Evolutionary conservation across 768 basidiomycete genomes (phyloP).

Genomic region (Xerocomellus intermedius): DNA sequence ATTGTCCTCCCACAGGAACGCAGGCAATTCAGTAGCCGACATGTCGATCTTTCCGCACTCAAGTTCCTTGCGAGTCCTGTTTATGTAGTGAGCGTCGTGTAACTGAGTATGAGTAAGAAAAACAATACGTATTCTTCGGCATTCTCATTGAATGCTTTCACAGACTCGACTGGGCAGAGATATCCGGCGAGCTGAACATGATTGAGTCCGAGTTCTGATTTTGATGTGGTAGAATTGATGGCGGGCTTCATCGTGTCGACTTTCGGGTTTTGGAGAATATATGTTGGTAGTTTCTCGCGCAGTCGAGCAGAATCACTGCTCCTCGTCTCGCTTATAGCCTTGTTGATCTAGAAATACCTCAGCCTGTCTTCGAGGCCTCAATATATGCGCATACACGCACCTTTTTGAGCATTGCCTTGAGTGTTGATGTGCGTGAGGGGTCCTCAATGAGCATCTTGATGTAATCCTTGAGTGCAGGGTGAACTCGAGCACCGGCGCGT

Average conservation of each 20-base stretch:
- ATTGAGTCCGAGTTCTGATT: not conserved
- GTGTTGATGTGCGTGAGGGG: not conserved
- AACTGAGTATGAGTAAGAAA: too few species aligned
- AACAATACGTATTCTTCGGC: too few species aligned
- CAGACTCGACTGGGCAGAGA: too few species aligned
- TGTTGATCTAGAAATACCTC: too few species aligned
- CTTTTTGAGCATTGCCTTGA: not conserved
- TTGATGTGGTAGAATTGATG: not conserved
- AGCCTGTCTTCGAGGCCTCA: not conserved
- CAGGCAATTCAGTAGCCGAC: too few species aligned
- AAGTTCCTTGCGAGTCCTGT: too few species aligned
- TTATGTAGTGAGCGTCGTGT: too few species aligned
- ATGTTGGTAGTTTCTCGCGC: not conserved
- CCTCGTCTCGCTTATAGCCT: not conserved
- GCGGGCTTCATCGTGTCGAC: not conserved
- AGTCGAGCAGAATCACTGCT: not conserved
- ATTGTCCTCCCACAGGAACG: too few species aligned
- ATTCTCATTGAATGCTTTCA: too few species aligned
- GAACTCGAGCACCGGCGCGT: conserved; percentile 36
- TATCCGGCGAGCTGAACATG: not conserved
- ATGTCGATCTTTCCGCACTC: too few species aligned
- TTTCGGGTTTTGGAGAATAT: not conserved
- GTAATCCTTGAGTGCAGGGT: conserved; percentile 22
- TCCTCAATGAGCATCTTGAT: not conserved
- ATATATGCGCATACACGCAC: not conserved